Conservation (phyloP, 306 rosid species). For the Cicer arietinum region DNA sequence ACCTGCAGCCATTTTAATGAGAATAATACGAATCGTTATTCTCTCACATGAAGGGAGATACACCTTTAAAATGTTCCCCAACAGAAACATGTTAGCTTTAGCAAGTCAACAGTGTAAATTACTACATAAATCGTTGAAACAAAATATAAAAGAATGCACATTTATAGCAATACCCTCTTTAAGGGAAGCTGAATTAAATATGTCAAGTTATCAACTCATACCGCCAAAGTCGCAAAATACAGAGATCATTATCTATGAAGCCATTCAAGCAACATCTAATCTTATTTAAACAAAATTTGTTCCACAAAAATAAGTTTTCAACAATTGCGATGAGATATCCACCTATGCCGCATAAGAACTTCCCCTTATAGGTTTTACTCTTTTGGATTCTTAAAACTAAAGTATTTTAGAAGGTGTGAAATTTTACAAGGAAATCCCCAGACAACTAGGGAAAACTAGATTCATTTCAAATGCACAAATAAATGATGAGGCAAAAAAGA, state of each 20-base stretch:
- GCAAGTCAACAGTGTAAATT: background rate
- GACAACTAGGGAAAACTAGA: background rate
- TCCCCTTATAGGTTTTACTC: background rate
- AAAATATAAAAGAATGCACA: background rate
- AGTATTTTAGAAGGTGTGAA: background rate
- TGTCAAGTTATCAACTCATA: background rate
- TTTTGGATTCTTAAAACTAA: slow-evolving; percentile 10
- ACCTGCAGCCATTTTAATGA: slow-evolving; percentile 57
- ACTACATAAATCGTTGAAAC: background rate
- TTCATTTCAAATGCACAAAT: background rate
- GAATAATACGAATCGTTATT: slow-evolving; percentile 26
- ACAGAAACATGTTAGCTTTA: slow-evolving; percentile 3
- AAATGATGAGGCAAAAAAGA: slow-evolving; percentile 7
- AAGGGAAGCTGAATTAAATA: background rate
- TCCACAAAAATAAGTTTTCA: background rate
- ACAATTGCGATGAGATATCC: background rate
- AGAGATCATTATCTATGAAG: background rate
- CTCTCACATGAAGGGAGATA: slow-evolving; percentile 8
- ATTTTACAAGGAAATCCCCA: background rate
- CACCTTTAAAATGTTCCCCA: slow-evolving; percentile 6
- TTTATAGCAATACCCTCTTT: background rate
- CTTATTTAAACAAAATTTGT: slow-evolving; percentile 18
- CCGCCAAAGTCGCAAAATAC: slow-evolving; percentile 2
- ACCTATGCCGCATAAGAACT: slow-evolving; percentile 5
- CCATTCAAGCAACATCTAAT: background rate